Base-by-base conservation (phyloP, 805 yeast genomes). In the Saturnispora mendoncae region DNA sequence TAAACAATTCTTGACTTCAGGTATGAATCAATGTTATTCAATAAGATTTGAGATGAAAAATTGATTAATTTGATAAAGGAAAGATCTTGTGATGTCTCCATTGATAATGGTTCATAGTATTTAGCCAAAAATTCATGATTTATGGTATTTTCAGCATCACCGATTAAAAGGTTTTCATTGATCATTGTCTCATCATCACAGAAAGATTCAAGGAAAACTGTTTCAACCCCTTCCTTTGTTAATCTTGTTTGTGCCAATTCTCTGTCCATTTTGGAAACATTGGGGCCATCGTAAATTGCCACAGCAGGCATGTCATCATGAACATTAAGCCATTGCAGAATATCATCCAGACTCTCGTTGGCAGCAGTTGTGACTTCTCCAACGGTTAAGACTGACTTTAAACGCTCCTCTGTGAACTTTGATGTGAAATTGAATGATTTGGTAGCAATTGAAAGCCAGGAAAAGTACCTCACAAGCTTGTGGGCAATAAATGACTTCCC, bases 401-500 rank as follows among this genome's bases (percentile, higher is more conserved):
- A 74, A 27, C 54, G 53, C 8, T 67, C 67, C 46, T 74, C 66
- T 36, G 96, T 74, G 48, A 97, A 73, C 59, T 85, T 88, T 29
- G 71, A 70, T 10, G 97, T 95, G 15, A 90, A 95, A 56, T 86
- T 87, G 65, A 92, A 92, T 43, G 87, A 81, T 56, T 79, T 80
- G 21, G 95, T 84, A 46, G 75, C 76, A 43, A 92, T 83, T 2
- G 94, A 82, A 30, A 90, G 70, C 98, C 98, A 92, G 26, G 87
- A 78, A 41, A 92, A 69, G 56, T 90, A 92, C 36, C 97, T 72
- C 25, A 90, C 95, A 41, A 92, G 82, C 58, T 90, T 92, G 57
- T 87, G 95, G 3, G 97, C 87, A 47, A 92, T 90, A 60, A 87
- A 79, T 3, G 95, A 83, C 61, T 92, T 92, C 3, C 98, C 98